Conservation (phyloP, 345 rosid genomes). For the Citrus unshiu region DNA sequence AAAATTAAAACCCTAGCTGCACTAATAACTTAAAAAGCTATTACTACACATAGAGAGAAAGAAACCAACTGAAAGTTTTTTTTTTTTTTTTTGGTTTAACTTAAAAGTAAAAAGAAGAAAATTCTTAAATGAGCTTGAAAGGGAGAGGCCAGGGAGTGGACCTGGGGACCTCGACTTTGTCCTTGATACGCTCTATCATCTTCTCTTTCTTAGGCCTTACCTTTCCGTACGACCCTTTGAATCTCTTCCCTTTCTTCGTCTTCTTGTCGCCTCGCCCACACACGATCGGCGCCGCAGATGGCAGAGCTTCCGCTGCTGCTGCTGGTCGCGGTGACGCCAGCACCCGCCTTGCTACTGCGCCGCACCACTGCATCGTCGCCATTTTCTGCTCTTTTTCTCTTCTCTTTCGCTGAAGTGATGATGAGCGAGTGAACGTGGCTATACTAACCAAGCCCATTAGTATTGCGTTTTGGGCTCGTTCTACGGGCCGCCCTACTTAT, state of each 20-base stretch:
- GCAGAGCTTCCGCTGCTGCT: constrained; percentile 13
- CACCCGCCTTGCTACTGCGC: constrained; percentile 51
- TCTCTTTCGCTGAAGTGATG: not conserved
- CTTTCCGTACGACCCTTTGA: constrained; percentile 86
- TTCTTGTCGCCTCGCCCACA: constrained; percentile 94
- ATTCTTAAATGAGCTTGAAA: constrained; percentile 79
- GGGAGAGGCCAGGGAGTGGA: constrained; percentile 99
- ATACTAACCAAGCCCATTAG: not conserved
- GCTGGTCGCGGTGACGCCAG: constrained; percentile 37
- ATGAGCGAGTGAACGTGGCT: not conserved
- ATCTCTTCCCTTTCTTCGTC: constrained; percentile 91
- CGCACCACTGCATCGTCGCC: constrained; percentile 66
- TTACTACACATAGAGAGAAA: not conserved
- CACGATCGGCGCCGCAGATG: constrained; percentile 34
- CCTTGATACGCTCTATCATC: constrained; percentile 87
- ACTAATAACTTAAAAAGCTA: not conserved
- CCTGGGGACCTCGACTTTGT: constrained; percentile 88
- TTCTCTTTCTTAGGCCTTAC: constrained; percentile 89
- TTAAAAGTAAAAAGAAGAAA: not conserved
- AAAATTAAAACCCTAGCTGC: not conserved
- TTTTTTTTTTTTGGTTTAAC: not conserved
- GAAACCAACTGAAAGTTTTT: not conserved
- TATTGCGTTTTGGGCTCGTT: not conserved
- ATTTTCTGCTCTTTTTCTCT: constrained; percentile 10
- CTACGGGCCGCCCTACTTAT: not conserved